Conservation (phyloP, 495 filamentous ascomycete species). For the Penicillium cataractarum region DNA sequence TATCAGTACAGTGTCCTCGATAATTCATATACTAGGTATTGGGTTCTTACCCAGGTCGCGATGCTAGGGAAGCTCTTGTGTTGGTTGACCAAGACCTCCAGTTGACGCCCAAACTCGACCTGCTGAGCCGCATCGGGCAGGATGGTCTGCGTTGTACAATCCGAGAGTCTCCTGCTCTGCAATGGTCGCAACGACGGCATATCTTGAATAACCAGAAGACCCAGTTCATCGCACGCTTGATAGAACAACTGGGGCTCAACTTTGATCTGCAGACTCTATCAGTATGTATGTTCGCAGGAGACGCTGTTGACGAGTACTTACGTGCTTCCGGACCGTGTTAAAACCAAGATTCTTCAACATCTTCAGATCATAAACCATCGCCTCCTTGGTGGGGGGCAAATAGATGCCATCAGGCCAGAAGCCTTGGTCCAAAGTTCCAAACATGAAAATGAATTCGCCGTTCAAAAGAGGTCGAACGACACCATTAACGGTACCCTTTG, state of each 20-base stretch:
- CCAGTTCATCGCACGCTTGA: constrained; percentile 63
- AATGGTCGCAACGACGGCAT: constrained; percentile 61
- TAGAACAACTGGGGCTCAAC: constrained; percentile 68
- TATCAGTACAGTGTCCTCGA: background rate
- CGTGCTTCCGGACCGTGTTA: constrained; percentile 71
- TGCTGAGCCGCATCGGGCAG: constrained; percentile 55
- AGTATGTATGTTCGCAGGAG: background rate
- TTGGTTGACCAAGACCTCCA: constrained; percentile 62
- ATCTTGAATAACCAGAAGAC: constrained; percentile 67
- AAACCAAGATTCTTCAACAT: constrained; percentile 63
- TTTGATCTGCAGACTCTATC: constrained; percentile 56
- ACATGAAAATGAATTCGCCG: constrained; percentile 65
- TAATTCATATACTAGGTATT: background rate
- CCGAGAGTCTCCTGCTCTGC: constrained; percentile 9
- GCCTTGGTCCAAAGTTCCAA: constrained; percentile 70
- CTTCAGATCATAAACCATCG: constrained; percentile 67
- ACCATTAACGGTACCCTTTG: constrained; percentile 55
- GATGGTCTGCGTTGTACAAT: background rate
- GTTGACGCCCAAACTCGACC: constrained; percentile 62
- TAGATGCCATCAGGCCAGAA: constrained; percentile 73
- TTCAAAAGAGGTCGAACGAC: constrained; percentile 65
- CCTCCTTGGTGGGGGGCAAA: constrained; percentile 60
- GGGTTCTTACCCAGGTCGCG: constrained; percentile 45
- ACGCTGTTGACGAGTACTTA: constrained; percentile 32
- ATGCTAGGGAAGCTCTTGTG: constrained; percentile 66